phyloP scores from a whole-genome alignment of 768 basidiomycete species.

The Chalciporus sphaerocephalus region DNA sequence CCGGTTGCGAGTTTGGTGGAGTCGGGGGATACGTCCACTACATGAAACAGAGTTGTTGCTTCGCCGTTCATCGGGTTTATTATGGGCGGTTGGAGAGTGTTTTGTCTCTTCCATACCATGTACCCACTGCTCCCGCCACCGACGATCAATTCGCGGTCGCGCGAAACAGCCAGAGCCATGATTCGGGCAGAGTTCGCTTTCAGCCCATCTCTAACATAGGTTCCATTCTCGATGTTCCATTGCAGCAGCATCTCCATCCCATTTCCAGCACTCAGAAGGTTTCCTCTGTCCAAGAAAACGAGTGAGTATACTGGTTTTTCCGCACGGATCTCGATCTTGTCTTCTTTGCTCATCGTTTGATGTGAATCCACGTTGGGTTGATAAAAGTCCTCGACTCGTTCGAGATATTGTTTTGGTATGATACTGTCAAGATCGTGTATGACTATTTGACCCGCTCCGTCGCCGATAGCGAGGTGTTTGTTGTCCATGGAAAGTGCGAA shows the following conservation, averaged over 20 bases:
- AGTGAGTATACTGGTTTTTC: too few species aligned
- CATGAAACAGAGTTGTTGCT: neutral
- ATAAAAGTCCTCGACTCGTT: too few species aligned
- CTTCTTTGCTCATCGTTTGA: too few species aligned
- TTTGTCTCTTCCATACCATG: neutral
- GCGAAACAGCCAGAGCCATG: neutral
- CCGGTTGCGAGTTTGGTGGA: constrained; percentile 4
- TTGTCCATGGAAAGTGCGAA: constrained; percentile 1
- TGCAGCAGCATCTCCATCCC: too few species aligned
- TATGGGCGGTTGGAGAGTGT: neutral
- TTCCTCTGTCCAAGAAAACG: too few species aligned
- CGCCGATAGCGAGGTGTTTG: neutral
- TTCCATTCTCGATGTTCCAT: too few species aligned
- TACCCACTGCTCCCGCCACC: neutral
- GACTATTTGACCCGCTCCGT: neutral
- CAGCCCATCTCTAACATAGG: too few species aligned
- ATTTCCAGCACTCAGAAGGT: too few species aligned
- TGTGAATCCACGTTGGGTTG: too few species aligned
- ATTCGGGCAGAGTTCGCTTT: too few species aligned
- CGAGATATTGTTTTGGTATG: neutral
- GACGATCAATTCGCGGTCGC: neutral
- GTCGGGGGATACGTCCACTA: neutral
- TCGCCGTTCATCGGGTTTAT: neutral
- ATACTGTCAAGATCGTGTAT: neutral
- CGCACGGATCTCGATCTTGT: too few species aligned